Base-by-base conservation (phyloP, 805 yeast genomes). In the Scheffersomyces lignosus region DNA sequence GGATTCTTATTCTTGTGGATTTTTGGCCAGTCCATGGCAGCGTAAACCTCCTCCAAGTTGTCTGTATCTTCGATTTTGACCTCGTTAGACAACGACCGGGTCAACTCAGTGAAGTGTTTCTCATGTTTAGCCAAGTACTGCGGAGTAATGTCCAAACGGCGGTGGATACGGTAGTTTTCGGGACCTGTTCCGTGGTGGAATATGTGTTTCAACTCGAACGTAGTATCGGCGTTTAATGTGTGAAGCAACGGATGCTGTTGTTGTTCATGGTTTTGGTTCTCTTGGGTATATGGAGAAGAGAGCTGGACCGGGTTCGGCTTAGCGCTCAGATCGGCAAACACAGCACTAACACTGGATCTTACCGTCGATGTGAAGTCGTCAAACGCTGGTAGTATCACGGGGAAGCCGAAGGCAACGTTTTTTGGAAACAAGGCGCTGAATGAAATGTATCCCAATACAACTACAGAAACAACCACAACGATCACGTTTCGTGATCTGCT, bases 101-200 rank as follows among this genome's bases (percentile, higher is more conserved):
- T 18, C 20, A 37, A 17, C 15, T 25, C 18, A 9, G 24, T 33
- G 20, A 37, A 33, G n/a, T 41, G 37, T 9, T 27, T 24, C 4
- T 18, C 22, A 28, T 51, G 43, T 17, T 30, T 38, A 14, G 40
- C 48, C 27, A 75, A 44, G 44, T 67, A 71, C 29, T 56, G 59
- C 0, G 62, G 62, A 0, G 80, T 75, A 8, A 77, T 58, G 45
- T 79, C 83, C 31, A 80, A 52, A 34, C 83, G 57, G 15, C 72
- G 60, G 47, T 77, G 83, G 0, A 58, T 44, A 17, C 57, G 60
- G 31, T 67, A 62, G 36, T 67, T 45, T n/a, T 50, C 37, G 9
- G 35, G 22, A 7, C 77, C 78, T 0, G 81, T 68, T 34, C 78
- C 80, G 48, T 78, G 83, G 49, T 82, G 87, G 48, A 64, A 78